Percentiles rank a stretch among this genome's conserved stretches.
Conservation (phyloP, 345 rosid genomes). For the Physaria fendleri region DNA sequence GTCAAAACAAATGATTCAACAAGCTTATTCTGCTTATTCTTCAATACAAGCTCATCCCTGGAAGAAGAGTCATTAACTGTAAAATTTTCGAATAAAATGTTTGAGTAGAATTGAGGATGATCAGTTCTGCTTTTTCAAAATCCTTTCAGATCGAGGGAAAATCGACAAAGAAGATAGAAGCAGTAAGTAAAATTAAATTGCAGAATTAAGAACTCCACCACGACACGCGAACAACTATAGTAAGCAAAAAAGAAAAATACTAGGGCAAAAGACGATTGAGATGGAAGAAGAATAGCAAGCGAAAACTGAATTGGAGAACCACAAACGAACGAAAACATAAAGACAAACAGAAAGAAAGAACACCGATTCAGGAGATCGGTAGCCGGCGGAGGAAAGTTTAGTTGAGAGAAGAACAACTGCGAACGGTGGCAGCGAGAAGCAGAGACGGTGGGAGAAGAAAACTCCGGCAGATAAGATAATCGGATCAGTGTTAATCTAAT, state of each 20-base stretch:
- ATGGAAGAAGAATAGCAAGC: slow-evolving; percentile 2
- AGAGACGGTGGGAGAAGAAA: slow-evolving; percentile 8
- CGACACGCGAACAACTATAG: not conserved
- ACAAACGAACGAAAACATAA: not conserved
- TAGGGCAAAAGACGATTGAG: slow-evolving; percentile 8
- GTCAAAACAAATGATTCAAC: not conserved
- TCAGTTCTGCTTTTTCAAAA: not conserved
- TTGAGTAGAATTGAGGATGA: not conserved
- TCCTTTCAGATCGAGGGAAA: not conserved
- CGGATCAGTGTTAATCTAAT: slow-evolving; percentile 8
- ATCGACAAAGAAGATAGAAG: not conserved
- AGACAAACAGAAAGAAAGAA: too few relatives aligned
- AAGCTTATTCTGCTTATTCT: not conserved
- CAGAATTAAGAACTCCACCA: not conserved
- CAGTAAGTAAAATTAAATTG: not conserved
- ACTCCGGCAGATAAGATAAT: not conserved
- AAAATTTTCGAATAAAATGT: not conserved
- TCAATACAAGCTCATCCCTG: not conserved
- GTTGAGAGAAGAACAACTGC: not conserved
- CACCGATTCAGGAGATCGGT: slow-evolving; percentile 17
- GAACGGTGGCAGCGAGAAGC: not conserved
- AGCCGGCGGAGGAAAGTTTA: slow-evolving; percentile 5
- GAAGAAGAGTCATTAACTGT: too few relatives aligned
- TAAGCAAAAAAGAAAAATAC: slow-evolving; percentile 3
- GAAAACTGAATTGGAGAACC: not conserved